Conservation (phyloP, 306 rosid species). For the Luffa acutangula region DNA sequence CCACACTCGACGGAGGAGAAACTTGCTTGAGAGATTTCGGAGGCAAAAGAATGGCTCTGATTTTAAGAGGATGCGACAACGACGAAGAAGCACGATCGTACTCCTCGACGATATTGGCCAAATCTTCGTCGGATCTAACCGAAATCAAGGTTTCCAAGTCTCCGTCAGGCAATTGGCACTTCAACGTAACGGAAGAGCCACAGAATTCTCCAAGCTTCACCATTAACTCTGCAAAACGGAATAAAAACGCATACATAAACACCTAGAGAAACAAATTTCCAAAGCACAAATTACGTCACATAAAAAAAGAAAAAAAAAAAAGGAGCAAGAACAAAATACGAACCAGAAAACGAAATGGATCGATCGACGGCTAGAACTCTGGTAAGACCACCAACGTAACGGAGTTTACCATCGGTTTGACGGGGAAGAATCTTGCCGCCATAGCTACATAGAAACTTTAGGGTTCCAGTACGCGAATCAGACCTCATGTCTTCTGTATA, state of each 20-base stretch:
- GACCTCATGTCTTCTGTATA: not conserved
- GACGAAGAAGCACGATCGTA: conserved; percentile 48
- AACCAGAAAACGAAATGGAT: conserved; percentile 59
- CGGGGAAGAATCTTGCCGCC: conserved; percentile 84
- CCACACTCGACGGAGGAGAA: conserved; percentile 42
- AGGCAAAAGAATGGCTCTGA: conserved; percentile 57
- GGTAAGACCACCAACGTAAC: conserved; percentile 76
- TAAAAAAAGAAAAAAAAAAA: too few species aligned
- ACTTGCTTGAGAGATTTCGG: conserved; percentile 30
- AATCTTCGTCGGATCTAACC: conserved; percentile 63
- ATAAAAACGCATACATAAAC: not conserved
- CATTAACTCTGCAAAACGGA: conserved; percentile 42
- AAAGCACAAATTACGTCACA: not conserved
- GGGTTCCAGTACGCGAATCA: not conserved
- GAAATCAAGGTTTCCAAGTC: conserved; percentile 74
- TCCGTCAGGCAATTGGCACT: conserved; percentile 66
- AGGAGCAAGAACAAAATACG: not conserved
- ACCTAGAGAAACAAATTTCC: not conserved
- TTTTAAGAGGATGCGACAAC: conserved; percentile 32
- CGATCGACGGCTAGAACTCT: conserved; percentile 60
- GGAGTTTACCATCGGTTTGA: conserved; percentile 54
- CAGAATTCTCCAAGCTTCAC: conserved; percentile 58
- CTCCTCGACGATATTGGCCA: conserved; percentile 48
- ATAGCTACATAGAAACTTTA: conserved; percentile 77
- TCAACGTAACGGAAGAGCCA: conserved; percentile 44